Percentiles rank a stretch among this genome's conserved stretches.
Evolutionary conservation across 2,329 filamentous ascomycete genomes (phyloP).

Genomic region (Fragosphaeria purpurea): DNA sequence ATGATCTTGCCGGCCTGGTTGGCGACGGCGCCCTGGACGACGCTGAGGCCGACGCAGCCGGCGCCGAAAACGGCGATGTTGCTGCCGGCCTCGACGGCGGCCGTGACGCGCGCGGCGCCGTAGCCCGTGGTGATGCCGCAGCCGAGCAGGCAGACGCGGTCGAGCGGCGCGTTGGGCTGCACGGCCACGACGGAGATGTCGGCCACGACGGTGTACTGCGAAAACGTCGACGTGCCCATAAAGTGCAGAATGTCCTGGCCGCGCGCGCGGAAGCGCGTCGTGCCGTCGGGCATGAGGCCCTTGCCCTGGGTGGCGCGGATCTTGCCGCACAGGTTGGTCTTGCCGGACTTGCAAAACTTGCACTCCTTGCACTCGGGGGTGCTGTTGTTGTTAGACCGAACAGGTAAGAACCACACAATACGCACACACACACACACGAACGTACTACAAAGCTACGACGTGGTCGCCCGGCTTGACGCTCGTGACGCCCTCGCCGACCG

Average conservation of each 20-base stretch:
- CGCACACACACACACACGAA: constrained; percentile 7
- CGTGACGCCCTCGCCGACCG: constrained; percentile 82
- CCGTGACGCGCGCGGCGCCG: constrained; percentile 88
- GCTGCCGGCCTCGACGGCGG: constrained; percentile 80
- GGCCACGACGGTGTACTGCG: constrained; percentile 95
- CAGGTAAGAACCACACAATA: background rate
- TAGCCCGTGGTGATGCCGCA: constrained; percentile 99
- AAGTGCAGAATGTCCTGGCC: constrained; percentile 95
- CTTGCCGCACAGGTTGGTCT: constrained; percentile 99
- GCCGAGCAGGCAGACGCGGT: constrained; percentile 89
- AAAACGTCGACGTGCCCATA: constrained; percentile 99
- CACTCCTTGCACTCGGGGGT: constrained; percentile 95
- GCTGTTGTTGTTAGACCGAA: constrained; percentile 34
- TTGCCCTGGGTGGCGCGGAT: constrained; percentile 93
- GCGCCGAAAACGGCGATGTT: constrained; percentile 90
- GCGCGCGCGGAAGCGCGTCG: constrained; percentile 86
- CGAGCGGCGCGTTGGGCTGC: constrained; percentile 82
- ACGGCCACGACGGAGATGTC: constrained; percentile 94
- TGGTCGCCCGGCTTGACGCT: constrained; percentile 87
- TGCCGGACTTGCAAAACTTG: constrained; percentile 99
- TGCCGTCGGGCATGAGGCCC: constrained; percentile 96
- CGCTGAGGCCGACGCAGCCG: constrained; percentile 88
- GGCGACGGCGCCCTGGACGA: constrained; percentile 85
- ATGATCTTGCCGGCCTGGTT: constrained; percentile 74
- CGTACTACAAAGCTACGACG: constrained; percentile 77